Base-by-base conservation (phyloP, 495 filamentous ascomycete genomes). In the Cercophora sp. region DNA sequence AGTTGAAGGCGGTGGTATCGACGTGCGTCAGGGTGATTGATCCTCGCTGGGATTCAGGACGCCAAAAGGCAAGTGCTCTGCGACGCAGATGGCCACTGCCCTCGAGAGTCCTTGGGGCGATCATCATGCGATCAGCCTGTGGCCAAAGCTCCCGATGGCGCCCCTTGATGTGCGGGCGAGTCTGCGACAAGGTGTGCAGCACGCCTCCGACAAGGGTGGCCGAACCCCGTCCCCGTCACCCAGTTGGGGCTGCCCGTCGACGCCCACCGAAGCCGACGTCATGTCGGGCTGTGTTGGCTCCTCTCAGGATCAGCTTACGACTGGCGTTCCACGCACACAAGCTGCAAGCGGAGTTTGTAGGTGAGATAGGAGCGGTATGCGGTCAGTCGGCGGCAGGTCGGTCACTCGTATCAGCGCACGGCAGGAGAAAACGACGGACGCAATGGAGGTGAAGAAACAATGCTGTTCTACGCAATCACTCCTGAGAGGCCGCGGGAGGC, bases 181-280 rank as follows among this genome's bases (percentile, higher is more conserved):
- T 48, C 25, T 40, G 34, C 34, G 42, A 54, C 54, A 40, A 48
- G 41, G n/a, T n/a, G n/a, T n/a, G n/a, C n/a, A n/a, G n/a, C n/a
- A n/a, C 54, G 24, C 31, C 54, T 35, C 35, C 48, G 24, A 26
- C 35, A 22, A 41, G 46, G 46, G 25, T 43, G 19, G 8, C 40
- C 8, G 11, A 9, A 25, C 5, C 5, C 23, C 23, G 8, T 9
- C 15, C 9, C 23, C 13, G 23, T 27, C 16, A 8, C 23, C 22
- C 15, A 26, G 9, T 34, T 20, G 19, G 19, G 23, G 24, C 35
- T 15, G 24, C 47, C 18, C n/a, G 27, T n/a, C 20, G 22, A 51
- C 48, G 48, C 48, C 48, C 36, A n/a, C 48, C 48, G 48, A 51
- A 18, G 48, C 48, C 48, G 48, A 54, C 51, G 42, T 54, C 51